phyloP scores from a whole-genome alignment of 495 filamentous ascomycete genomes.

The Penicillium soppii region DNA sequence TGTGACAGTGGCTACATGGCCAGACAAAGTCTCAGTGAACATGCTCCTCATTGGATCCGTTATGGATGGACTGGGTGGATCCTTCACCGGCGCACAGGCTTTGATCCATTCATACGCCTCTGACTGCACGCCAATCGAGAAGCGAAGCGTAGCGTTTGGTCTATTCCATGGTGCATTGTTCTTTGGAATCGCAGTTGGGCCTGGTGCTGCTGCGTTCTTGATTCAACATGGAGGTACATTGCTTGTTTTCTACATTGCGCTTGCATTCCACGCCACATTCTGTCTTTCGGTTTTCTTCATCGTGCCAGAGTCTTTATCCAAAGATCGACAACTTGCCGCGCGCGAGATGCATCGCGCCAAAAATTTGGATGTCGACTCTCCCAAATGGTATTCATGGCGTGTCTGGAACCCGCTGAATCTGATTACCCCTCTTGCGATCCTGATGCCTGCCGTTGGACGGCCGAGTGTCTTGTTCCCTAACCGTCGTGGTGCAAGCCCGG shows the following conservation, averaged over 20 bases:
- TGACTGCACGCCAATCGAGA: slow-evolving; percentile 79
- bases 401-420: slow-evolving; percentile 56
- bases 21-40: slow-evolving; percentile 67
- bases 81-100: slow-evolving; percentile 80
- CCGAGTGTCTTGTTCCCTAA: slow-evolving; percentile 59
- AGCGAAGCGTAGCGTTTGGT: slow-evolving; percentile 81
- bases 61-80: slow-evolving; percentile 80
- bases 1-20: slow-evolving; percentile 70
- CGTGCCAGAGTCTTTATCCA: slow-evolving; percentile 79
- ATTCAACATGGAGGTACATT: slow-evolving; percentile 65
- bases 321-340: slow-evolving; percentile 63
- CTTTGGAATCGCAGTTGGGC: slow-evolving; percentile 79
- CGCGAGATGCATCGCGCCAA: slow-evolving; percentile 58
- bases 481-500: slow-evolving; percentile 56
- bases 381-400: slow-evolving; percentile 17
- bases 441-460: slow-evolving; percentile 68
- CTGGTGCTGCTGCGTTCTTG: slow-evolving; percentile 73
- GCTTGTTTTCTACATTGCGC: slow-evolving; percentile 73
- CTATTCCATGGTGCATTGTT: slow-evolving; percentile 88
- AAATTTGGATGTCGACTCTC: slow-evolving; percentile 3
- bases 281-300: slow-evolving; percentile 64
- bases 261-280: slow-evolving; percentile 70
- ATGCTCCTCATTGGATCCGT: slow-evolving; percentile 72
- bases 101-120: slow-evolving; percentile 80
- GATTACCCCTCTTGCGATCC: slow-evolving; percentile 71